phyloP scores from a whole-genome alignment of 2,329 filamentous ascomycete genomes.

The Colletotrichum incanum region DNA sequence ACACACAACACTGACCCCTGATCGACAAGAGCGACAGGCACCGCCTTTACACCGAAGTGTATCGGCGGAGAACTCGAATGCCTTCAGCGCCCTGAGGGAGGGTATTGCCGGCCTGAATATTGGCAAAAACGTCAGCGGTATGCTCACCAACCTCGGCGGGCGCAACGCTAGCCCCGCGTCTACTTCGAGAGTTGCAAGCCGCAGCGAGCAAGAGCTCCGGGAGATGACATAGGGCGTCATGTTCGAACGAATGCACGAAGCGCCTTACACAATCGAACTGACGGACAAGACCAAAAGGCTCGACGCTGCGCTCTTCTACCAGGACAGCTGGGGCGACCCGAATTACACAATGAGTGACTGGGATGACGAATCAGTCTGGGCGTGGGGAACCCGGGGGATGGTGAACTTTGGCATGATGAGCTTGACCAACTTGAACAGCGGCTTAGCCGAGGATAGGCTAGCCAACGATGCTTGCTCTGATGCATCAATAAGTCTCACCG shows the following conservation, averaged over 20 bases:
- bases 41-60: constrained; percentile 60
- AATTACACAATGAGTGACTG: constrained; percentile 18
- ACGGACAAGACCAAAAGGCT: constrained; percentile 15
- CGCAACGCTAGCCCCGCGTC: constrained; percentile 46
- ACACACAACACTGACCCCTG: constrained; percentile 66
- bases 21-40: constrained; percentile 46
- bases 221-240: constrained; percentile 65
- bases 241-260: constrained; percentile 49
- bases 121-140: constrained; percentile 63
- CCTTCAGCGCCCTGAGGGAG: constrained; percentile 64
- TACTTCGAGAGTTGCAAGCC: constrained; percentile 43
- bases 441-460: neutral
- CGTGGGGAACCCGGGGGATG: constrained; percentile 23
- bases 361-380: constrained; percentile 6
- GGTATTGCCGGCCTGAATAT: constrained; percentile 65
- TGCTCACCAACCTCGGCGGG: constrained; percentile 55
- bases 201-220: constrained; percentile 60
- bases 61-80: constrained; percentile 61
- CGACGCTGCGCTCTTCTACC: constrained; percentile 18
- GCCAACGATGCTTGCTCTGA: constrained; percentile 6
- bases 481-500: neutral
- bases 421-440: constrained; percentile 11
- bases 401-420: constrained; percentile 31
- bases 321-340: constrained; percentile 24
- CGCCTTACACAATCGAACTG: constrained; percentile 49